phyloP scores from a whole-genome alignment of 352 stramenopile species.

The Globisporangium lucens region DNA sequence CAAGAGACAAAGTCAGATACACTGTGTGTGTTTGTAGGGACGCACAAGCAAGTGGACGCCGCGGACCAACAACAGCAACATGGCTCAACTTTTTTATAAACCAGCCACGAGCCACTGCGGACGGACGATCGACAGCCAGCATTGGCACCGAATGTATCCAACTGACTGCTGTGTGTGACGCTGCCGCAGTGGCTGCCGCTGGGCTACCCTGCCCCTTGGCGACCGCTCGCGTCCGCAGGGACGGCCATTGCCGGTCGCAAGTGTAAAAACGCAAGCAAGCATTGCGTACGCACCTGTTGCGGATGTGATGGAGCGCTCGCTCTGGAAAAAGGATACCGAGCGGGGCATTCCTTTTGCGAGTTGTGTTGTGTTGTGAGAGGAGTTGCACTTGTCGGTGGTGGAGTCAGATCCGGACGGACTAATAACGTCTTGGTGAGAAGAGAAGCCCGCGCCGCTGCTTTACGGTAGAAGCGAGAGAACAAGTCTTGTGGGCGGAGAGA shows the following conservation, averaged over 20 bases:
- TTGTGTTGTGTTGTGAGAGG: background rate
- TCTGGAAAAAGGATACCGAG: conserved; percentile 14
- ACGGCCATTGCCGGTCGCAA: background rate
- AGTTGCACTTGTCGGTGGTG: background rate
- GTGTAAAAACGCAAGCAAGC: conserved; percentile 8
- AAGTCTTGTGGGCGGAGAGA: background rate
- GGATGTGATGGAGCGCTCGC: conserved; percentile 9
- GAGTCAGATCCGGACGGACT: background rate
- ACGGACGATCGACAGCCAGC: background rate
- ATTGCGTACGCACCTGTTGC: conserved; percentile 13
- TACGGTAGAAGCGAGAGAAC: conserved; percentile 1
- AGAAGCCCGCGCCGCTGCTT: background rate
- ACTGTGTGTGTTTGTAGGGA: background rate
- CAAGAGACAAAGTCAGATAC: conserved; percentile 3
- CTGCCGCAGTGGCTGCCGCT: conserved; percentile 4
- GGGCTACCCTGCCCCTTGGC: conserved; percentile 7
- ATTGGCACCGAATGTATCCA: conserved; percentile 6
- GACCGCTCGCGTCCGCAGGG: background rate
- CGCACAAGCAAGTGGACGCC: background rate
- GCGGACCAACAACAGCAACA: background rate
- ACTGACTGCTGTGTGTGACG: background rate
- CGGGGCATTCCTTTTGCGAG: conserved; percentile 4
- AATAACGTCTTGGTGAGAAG: background rate
- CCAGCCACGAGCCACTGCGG: background rate
- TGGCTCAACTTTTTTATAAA: background rate